Conservation (phyloP, 305 asterid species). For the Fraxinus velutina region DNA sequence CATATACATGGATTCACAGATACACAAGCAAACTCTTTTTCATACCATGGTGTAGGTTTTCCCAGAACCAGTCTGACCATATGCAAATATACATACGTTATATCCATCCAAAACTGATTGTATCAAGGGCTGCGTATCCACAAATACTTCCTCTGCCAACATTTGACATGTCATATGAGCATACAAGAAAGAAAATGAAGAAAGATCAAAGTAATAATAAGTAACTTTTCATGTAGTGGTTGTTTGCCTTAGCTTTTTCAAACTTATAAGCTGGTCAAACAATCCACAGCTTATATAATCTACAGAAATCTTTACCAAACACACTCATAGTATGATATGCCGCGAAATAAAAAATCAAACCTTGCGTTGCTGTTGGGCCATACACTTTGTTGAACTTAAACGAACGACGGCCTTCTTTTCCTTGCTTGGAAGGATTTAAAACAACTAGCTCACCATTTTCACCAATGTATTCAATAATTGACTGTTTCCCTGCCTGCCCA, state of each 20-base stretch:
- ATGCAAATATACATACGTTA: conserved; percentile 87
- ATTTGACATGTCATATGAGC: conserved; percentile 9
- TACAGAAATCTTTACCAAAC: not conserved
- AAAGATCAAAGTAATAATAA: not conserved
- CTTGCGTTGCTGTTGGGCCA: conserved; percentile 72
- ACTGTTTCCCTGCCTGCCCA: conserved; percentile 65
- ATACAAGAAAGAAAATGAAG: not conserved
- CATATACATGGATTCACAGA: not conserved
- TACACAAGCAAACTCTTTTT: not conserved
- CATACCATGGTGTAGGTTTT: conserved; percentile 91
- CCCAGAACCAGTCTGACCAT: conserved; percentile 97
- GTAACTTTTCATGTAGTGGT: not conserved
- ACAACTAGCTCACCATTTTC: conserved; percentile 75
- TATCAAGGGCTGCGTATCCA: conserved; percentile 75
- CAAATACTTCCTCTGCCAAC: conserved; percentile 65
- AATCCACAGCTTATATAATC: not conserved
- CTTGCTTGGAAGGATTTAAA: conserved; percentile 73
- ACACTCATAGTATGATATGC: not conserved
- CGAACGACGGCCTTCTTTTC: conserved; percentile 75
- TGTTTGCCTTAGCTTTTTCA: not conserved
- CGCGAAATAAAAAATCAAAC: conserved; percentile 30
- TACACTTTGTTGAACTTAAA: conserved; percentile 84
- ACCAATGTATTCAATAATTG: conserved; percentile 69
- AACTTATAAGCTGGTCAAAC: not conserved
- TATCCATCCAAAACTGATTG: conserved; percentile 93